phyloP scores from a whole-genome alignment of 208 protist species.

The Tritrichomonas foetus region DNA sequence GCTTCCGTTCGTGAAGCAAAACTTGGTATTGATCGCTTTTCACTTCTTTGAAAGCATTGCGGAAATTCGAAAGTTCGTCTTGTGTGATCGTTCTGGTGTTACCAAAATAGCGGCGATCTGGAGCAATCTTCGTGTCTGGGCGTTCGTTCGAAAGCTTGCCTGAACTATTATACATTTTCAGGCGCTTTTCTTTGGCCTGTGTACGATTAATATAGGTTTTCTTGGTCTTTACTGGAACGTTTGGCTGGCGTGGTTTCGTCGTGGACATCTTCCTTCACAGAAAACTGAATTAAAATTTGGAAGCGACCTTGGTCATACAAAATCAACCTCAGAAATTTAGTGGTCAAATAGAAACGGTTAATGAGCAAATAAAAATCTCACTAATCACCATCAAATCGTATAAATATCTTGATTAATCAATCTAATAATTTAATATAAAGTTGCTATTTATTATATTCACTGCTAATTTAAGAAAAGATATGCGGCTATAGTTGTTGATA shows the following conservation, averaged over 20 bases:
- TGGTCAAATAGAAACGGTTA: no score
- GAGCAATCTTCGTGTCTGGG: slow-evolving; percentile 72
- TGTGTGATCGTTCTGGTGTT: slow-evolving; percentile 89
- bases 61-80: slow-evolving; percentile 84
- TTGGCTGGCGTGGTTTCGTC: background rate
- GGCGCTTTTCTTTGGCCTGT: background rate
- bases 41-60: slow-evolving; percentile 81
- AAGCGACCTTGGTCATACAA: no score
- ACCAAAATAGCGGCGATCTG: slow-evolving; percentile 90
- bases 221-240: background rate
- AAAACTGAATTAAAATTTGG: background rate
- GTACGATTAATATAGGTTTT: background rate
- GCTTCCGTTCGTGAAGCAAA: slow-evolving; percentile 84
- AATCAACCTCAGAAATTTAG: no score
- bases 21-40: slow-evolving; percentile 93
- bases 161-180: slow-evolving; percentile 27
- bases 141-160: slow-evolving; percentile 40
- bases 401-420: no score
- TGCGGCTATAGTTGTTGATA: no score
- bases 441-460: no score
- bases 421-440: no score
- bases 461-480: no score
- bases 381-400: no score
- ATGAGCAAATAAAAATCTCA: no score
- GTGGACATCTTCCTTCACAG: background rate